These are phyloP conservation scores for Gynochthodes officinalis DNA, from an alignment of 257 asterid genomes.

Conservation along the genomic window DNA sequence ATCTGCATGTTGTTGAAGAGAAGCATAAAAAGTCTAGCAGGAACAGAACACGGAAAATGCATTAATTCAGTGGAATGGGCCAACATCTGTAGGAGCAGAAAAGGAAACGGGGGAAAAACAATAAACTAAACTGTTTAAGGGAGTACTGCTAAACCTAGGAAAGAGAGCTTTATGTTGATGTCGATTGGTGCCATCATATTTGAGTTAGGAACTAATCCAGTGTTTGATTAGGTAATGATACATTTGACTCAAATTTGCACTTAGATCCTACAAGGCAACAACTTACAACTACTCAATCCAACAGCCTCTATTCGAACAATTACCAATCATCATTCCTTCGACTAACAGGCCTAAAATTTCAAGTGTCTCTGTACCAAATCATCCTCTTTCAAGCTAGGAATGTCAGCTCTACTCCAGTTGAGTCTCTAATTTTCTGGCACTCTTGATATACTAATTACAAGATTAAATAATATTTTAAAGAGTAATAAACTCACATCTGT, in stretches of 20 bases:
- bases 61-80: neutral
- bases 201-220: neutral
- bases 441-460: too few relatives aligned
- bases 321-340: neutral
- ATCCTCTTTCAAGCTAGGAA: neutral
- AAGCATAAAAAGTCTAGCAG: neutral
- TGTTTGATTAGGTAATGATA: neutral
- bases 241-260: too few relatives aligned
- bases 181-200: neutral
- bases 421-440: too few relatives aligned
- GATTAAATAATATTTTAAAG: too few relatives aligned
- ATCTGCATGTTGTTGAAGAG: conserved; percentile 44
- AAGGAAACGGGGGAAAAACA: too few relatives aligned
- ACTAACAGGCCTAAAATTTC: neutral
- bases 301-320: neutral
- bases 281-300: neutral
- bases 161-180: neutral
- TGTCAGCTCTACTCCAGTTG: too few relatives aligned
- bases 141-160: too few relatives aligned
- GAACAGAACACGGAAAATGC: neutral
- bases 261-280: neutral
- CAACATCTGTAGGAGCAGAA: neutral
- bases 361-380: neutral
- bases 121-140: neutral
- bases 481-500: too few relatives aligned